Evolutionary conservation across 75 land plant genomes (phyloP).

Genomic region (Azolla pinnata): DNA sequence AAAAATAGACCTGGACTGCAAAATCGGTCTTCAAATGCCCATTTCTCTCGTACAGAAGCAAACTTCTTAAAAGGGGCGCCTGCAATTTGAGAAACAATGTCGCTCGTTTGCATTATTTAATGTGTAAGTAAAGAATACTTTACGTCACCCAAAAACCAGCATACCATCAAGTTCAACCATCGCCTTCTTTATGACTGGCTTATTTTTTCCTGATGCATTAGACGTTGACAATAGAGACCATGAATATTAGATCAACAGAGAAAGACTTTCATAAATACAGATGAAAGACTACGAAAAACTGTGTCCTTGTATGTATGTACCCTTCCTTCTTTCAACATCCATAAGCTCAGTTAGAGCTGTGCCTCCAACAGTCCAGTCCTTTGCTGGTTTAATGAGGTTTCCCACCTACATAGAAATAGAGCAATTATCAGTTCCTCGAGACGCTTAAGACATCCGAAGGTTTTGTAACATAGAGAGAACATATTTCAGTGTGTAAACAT

Average conservation of each 20-base stretch:
- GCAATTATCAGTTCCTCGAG: too few species aligned
- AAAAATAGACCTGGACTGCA: slow-evolving; percentile 61
- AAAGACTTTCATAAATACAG: background rate
- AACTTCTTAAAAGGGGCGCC: slow-evolving; percentile 91
- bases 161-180: slow-evolving; percentile 93
- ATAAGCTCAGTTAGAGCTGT: slow-evolving; percentile 84
- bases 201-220: slow-evolving; percentile 67
- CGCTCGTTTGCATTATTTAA: background rate
- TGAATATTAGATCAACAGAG: background rate
- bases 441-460: too few species aligned
- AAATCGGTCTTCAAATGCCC: slow-evolving; percentile 78
- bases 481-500: too few species aligned
- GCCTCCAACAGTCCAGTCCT: slow-evolving; percentile 90
- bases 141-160: slow-evolving; percentile 1
- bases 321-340: slow-evolving; percentile 95
- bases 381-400: slow-evolving; percentile 65
- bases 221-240: background rate
- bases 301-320: too few species aligned
- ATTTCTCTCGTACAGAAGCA: slow-evolving; percentile 70
- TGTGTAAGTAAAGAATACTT: background rate
- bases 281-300: background rate
- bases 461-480: background rate
- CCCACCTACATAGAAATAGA: slow-evolving; percentile 55
- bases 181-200: slow-evolving; percentile 98
- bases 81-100: slow-evolving; percentile 15